phyloP scores from a whole-genome alignment of 169 alveolate genomes.

The Sarcocystis neurona region DNA sequence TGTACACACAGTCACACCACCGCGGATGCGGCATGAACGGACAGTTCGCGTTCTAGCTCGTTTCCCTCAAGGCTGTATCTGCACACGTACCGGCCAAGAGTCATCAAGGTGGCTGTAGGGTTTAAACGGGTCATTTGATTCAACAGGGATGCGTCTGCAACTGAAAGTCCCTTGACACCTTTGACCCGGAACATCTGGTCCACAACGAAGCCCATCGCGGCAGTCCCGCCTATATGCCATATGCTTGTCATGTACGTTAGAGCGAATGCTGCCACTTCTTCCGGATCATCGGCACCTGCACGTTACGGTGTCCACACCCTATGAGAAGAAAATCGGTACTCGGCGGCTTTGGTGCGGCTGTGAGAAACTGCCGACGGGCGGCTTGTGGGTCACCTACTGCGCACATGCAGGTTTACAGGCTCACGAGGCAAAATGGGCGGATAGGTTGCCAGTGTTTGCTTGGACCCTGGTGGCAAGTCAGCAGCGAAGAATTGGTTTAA shows the following conservation, averaged over 20 bases:
- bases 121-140: conserved; percentile 65
- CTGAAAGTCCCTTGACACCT: conserved; percentile 59
- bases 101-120: conserved; percentile 65
- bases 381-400: background rate
- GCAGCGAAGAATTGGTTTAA: background rate
- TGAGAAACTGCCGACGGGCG: background rate
- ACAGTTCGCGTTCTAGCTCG: no score
- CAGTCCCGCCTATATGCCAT: conserved; percentile 67
- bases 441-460: conserved; percentile 64
- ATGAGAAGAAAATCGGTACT: no score
- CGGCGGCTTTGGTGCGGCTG: no score
- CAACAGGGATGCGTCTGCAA: conserved; percentile 68
- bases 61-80: no score
- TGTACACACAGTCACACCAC: no score
- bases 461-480: background rate
- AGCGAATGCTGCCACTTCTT: conserved; percentile 62
- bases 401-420: background rate
- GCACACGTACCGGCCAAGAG: conserved; percentile 69
- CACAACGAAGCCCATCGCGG: conserved; percentile 70
- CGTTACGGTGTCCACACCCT: background rate
- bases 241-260: conserved; percentile 69
- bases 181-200: conserved; percentile 62
- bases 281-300: conserved; percentile 65
- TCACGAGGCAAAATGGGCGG: conserved; percentile 66
- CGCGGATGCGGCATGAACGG: no score